phyloP scores from a whole-genome alignment of 179 eudicot genomes.

The Drosera spatulata region DNA sequence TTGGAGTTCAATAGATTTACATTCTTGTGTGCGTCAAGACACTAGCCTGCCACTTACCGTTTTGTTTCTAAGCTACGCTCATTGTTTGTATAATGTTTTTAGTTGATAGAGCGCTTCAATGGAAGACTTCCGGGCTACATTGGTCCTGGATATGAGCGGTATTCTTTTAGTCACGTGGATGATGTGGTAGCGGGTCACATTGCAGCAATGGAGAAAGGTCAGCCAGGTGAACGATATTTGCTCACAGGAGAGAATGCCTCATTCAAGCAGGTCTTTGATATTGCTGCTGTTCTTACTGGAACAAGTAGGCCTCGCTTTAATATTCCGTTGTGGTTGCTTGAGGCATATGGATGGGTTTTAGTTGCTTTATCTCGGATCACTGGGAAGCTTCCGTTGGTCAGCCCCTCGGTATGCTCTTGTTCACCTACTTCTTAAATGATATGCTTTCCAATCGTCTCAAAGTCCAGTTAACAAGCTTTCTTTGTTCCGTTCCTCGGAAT shows the following conservation, averaged over 20 bases:
- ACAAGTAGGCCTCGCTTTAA: constrained; percentile 52
- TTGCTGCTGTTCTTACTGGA: constrained; percentile 56
- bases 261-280: constrained; percentile 63
- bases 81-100: constrained; percentile 4
- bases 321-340: constrained; percentile 50
- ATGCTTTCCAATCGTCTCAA: background rate
- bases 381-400: constrained; percentile 73
- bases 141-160: constrained; percentile 58
- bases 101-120: constrained; percentile 83
- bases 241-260: constrained; percentile 99
- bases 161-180: constrained; percentile 78
- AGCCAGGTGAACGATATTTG: constrained; percentile 72
- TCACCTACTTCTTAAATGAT: background rate
- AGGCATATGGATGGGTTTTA: constrained; percentile 69
- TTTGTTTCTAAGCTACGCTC: too few species aligned
- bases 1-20: background rate
- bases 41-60: too few species aligned
- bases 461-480: background rate
- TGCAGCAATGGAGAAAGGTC: constrained; percentile 65
- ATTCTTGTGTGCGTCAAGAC: too few species aligned
- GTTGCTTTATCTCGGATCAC: constrained; percentile 55
- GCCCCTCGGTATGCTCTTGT: constrained; percentile 71
- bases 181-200: constrained; percentile 93
- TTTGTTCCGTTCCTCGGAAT: background rate
- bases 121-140: constrained; percentile 83